Evolutionary conservation across 345 rosid species (phyloP), one percentile per base, ranked within the genome.

Genomic region (Linum lewisii): DNA sequence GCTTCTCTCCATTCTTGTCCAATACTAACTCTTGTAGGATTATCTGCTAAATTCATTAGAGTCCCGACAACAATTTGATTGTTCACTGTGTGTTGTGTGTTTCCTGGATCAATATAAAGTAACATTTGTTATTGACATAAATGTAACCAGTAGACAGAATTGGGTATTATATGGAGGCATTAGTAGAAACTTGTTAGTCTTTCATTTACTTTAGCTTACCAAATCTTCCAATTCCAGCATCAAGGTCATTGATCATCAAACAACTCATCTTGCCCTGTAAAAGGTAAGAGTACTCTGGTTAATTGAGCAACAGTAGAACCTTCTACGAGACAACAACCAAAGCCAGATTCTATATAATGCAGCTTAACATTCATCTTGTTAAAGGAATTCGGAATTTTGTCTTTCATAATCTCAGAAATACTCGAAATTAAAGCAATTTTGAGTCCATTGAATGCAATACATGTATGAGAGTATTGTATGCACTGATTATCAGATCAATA

Each of bases 211-310:
- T 34, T 13, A 62, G 63, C 82, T 80, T 72, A 92, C 98, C 96
- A 70, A 92, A 92, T 86, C 96, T 82, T 62, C 98, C 96, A 67
- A 86, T 86, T 62, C 98, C 98, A 69, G 93, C 98, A 80, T 92
- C 98, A 64, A 88, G 80, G 64, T 92, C 96, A 79, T 88, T 86
- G 77, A 92, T 80, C 93, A 92, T 85, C 73, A 88, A 80, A 79
- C 95, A 90, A 69, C 88, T 88, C 93, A 92, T 83, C 74, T 86
- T 92, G n/a, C 98, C 98, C 96, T 88, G 88, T 78, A 81, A 74
- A 66, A 61, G 58, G 34, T 18, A 18, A 61, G 14, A 56, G 53
- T 59, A 63, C 45, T 60, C 55, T 7, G 32, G 44, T 37, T 47
- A 54, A 37, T 53, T 19, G 36, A 26, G 45, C 45, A 38, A 38